Evolutionary conservation across 805 yeast species (phyloP).

Genomic region (Wickerhamiella australiensis): DNA sequence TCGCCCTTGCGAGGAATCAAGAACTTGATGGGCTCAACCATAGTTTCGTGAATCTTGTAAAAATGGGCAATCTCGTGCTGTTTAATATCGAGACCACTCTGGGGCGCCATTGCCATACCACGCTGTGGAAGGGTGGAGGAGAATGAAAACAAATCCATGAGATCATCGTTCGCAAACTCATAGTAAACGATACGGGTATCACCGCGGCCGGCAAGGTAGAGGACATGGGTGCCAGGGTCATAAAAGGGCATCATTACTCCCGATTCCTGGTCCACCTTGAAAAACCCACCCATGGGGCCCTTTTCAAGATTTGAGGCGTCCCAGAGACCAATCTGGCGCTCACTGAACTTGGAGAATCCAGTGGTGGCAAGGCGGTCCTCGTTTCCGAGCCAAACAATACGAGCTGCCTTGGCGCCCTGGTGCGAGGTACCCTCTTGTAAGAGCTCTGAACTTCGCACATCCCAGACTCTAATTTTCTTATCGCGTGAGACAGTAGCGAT

Average conservation of each 20-base stretch:
- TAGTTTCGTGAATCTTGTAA: constrained; percentile 71
- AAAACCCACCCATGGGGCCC: constrained; percentile 86
- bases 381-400: constrained; percentile 86
- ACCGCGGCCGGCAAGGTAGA: constrained; percentile 92
- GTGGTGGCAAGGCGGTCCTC: constrained; percentile 79
- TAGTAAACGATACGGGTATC: constrained; percentile 94
- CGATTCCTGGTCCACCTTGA: constrained; percentile 75
- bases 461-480: constrained; percentile 84
- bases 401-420: constrained; percentile 79
- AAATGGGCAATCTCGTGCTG: constrained; percentile 76
- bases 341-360: constrained; percentile 85
- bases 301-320: constrained; percentile 56
- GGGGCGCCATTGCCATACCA: constrained; percentile 87
- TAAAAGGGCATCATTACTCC: constrained; percentile 88
- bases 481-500: constrained; percentile 87
- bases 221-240: constrained; percentile 66
- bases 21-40: constrained; percentile 84
- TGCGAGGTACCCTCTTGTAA: constrained; percentile 82
- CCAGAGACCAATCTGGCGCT: constrained; percentile 94
- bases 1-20: constrained; percentile 91
- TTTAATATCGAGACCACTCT: constrained; percentile 59
- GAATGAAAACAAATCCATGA: constrained; percentile 77
- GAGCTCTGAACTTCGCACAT: constrained; percentile 60
- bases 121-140: constrained; percentile 88
- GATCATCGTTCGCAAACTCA: constrained; percentile 75